Evolutionary conservation across 2,329 filamentous ascomycete species (phyloP).

Genomic region (Penicillium sp.): DNA sequence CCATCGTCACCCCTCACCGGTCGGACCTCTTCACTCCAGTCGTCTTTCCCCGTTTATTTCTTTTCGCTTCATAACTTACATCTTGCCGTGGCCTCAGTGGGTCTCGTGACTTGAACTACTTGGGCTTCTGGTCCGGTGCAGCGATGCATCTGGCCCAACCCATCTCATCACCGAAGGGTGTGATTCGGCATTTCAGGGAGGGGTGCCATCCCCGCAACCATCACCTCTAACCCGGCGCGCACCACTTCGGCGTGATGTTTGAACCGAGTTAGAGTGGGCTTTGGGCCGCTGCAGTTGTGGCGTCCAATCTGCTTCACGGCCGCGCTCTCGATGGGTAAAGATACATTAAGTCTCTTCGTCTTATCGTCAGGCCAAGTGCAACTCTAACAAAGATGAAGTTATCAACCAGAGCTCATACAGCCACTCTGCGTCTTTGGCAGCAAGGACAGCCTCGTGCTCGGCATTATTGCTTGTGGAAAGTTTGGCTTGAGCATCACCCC

Average conservation of each 20-base stretch:
- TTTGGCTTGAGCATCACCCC: constrained; percentile 3
- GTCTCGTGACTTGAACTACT: neutral
- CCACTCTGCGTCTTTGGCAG: neutral
- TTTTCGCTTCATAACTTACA: neutral
- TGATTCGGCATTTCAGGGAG: neutral
- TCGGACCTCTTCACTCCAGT: neutral
- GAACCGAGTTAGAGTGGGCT: constrained; percentile 6
- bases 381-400: neutral
- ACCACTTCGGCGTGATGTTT: constrained; percentile 1
- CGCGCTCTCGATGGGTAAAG: neutral
- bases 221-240: neutral
- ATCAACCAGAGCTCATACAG: neutral
- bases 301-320: constrained; percentile 1
- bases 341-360: neutral
- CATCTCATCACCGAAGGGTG: neutral
- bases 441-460: neutral
- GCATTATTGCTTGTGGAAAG: constrained; percentile 12
- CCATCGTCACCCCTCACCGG: neutral
- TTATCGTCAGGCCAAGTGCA: neutral
- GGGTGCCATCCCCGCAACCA: neutral
- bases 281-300: neutral
- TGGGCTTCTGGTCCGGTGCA: neutral
- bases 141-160: neutral
- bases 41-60: neutral
- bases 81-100: neutral